Conservation (phyloP, 2,329 filamentous ascomycete genomes). For the Penicillium sp. region DNA sequence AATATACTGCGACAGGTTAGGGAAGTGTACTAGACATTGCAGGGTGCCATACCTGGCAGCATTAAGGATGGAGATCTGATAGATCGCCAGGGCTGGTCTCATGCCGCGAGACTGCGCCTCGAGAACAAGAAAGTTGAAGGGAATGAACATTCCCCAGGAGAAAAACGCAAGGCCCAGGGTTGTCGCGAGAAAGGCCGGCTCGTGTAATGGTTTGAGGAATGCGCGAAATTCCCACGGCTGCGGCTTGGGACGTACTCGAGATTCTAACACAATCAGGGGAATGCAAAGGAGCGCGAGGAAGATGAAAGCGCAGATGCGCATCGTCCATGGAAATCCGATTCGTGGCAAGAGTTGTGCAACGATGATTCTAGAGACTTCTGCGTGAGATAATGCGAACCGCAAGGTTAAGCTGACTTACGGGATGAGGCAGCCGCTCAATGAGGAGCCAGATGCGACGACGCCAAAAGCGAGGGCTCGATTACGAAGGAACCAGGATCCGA, state of each 20-base stretch:
- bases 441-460: conserved; percentile 23
- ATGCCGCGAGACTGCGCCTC: conserved; percentile 9
- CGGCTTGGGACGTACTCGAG: neutral
- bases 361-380: conserved; percentile 49
- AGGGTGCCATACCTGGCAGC: neutral
- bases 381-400: too few species aligned
- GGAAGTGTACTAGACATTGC: too few species aligned
- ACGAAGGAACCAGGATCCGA: conserved; percentile 51
- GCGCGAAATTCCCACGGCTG: neutral
- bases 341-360: conserved; percentile 55
- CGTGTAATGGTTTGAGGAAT: conserved; percentile 1
- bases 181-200: neutral
- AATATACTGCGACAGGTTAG: neutral
- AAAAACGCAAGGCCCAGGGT: neutral
- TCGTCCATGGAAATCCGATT: conserved; percentile 60
- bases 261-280: neutral
- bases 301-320: conserved; percentile 60
- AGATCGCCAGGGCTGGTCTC: neutral
- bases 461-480: conserved; percentile 49
- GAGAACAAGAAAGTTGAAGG: conserved; percentile 17
- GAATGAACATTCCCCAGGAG: conserved; percentile 21
- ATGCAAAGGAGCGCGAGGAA: conserved; percentile 59
- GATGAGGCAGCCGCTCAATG: conserved; percentile 61
- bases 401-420: conserved; percentile 35
- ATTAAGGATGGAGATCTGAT: conserved; percentile 11